phyloP scores from a whole-genome alignment of 345 rosid species.

The Sonneratia alba region DNA sequence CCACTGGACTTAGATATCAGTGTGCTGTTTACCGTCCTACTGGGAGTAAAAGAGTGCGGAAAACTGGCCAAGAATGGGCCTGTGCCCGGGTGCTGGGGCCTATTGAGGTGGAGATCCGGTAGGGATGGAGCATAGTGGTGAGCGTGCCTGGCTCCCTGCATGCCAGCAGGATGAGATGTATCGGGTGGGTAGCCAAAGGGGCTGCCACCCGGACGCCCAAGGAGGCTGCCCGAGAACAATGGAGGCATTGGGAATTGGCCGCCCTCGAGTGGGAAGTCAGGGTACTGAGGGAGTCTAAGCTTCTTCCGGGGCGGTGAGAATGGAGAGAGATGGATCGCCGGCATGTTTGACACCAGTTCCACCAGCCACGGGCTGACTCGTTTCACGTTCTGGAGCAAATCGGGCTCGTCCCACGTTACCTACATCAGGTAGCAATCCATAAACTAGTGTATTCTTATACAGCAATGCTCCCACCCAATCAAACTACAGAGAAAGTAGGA shows the following conservation, averaged over 20 bases:
- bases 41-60: constrained; percentile 20
- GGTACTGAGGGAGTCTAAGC: constrained; percentile 44
- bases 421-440: constrained; percentile 8
- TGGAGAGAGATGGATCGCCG: constrained; percentile 49
- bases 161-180: constrained; percentile 60
- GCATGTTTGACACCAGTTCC: constrained; percentile 63
- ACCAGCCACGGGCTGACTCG: constrained; percentile 70
- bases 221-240: constrained; percentile 39
- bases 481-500: neutral
- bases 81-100: constrained; percentile 23
- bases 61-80: constrained; percentile 29
- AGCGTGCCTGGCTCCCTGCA: constrained; percentile 98
- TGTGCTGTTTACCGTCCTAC: constrained; percentile 21
- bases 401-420: constrained; percentile 82
- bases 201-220: constrained; percentile 27
- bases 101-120: constrained; percentile 50
- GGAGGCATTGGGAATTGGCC: constrained; percentile 42
- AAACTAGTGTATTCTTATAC: neutral
- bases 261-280: constrained; percentile 43
- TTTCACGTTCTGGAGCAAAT: constrained; percentile 63
- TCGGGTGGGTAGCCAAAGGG: constrained; percentile 46
- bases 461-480: neutral
- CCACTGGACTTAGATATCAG: constrained; percentile 26
- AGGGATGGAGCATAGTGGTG: constrained; percentile 37
- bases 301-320: constrained; percentile 65